Evolutionary conservation across 768 basidiomycete species (phyloP), one percentile per base, ranked within the genome.

Genomic region (Trametes maxima): DNA sequence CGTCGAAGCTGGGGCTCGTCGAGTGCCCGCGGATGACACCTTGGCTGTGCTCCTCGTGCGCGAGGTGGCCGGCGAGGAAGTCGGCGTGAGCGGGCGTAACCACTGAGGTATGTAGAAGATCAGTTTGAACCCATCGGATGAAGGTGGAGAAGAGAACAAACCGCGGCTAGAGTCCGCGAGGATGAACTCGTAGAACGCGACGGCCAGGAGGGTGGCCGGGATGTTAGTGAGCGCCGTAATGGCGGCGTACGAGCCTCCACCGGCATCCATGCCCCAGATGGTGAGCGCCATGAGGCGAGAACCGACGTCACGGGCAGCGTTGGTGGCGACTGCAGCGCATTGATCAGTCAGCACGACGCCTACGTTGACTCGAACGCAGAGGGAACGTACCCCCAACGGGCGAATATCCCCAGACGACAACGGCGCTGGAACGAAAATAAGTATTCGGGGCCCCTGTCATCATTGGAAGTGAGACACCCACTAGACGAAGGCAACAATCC

Each of bases 261-360:
- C 71, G 22, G 85, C 86, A 66, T 69, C 65, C 8, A 48, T 68
- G 22, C 88, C 88, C 81, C 85, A 89, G 61, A 89, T 82, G 0
- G 85, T 78, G 70, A 90, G 68, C 0, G 79, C 83, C 69, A 81
- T 79, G 17, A 89, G 63, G 5, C 88, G 83, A 2, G 78, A 83
- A 17, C 88, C 88, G 39, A 90, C 40, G 68, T 90, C 88, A 67
- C 88, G 85, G 28, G 87, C 86, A 2, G 84, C 72, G 70, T 90
- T 90, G 48, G 87, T 76, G 16, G 85, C 78, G 55, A 90, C 66
- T 69, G 35, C 1, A 24, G 14, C 22, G 2, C 16, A 17, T 3
- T 5, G 17, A 3, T 14, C 1, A 16, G 42, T 59, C n/a, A 58
- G 47, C 12, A 43, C 40, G 19, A 33, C 21, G 45, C 21, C 7